Conservation (phyloP, 495 filamentous ascomycete species). For the Penicillium samsonianum region DNA sequence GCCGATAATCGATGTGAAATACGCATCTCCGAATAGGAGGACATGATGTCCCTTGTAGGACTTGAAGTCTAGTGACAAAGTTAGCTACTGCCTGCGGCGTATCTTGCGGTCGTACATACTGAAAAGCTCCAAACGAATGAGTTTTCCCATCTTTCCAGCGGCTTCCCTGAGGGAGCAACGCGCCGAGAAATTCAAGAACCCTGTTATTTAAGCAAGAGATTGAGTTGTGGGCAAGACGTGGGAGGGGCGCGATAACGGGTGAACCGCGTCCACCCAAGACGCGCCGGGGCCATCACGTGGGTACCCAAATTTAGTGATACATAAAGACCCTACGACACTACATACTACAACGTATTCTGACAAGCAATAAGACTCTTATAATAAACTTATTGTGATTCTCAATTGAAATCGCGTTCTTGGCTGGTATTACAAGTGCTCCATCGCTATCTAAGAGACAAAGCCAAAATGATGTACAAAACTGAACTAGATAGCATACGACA, state of each 20-base stretch:
- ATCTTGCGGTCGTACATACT: slow-evolving; percentile 56
- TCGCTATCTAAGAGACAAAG: not conserved
- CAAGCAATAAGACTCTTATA: not conserved
- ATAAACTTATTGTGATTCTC: not conserved
- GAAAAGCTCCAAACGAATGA: slow-evolving; percentile 90
- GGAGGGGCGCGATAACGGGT: slow-evolving; percentile 34
- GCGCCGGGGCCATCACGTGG: slow-evolving; percentile 32
- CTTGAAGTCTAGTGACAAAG: slow-evolving; percentile 78
- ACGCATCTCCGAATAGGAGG: slow-evolving; percentile 94
- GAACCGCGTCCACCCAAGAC: slow-evolving; percentile 25
- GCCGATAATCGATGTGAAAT: slow-evolving; percentile 98
- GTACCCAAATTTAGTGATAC: not conserved
- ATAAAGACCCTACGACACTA: not conserved
- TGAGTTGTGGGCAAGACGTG: slow-evolving; percentile 17
- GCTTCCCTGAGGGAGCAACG: slow-evolving; percentile 35
- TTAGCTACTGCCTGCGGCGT: slow-evolving; percentile 28
- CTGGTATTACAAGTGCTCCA: slow-evolving; percentile 6
- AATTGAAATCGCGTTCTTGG: not conserved
- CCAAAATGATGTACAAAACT: slow-evolving; percentile 11
- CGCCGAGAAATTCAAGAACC: slow-evolving; percentile 20
- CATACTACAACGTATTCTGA: not conserved
- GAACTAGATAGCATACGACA: not conserved
- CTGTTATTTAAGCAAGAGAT: slow-evolving; percentile 12
- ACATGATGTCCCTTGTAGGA: slow-evolving; percentile 97
- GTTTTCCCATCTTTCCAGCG: slow-evolving; percentile 71